These are phyloP conservation scores for Aspergillus tamarii DNA, from an alignment of 2,329 filamentous ascomycete genomes.

Conservation along the genomic window DNA sequence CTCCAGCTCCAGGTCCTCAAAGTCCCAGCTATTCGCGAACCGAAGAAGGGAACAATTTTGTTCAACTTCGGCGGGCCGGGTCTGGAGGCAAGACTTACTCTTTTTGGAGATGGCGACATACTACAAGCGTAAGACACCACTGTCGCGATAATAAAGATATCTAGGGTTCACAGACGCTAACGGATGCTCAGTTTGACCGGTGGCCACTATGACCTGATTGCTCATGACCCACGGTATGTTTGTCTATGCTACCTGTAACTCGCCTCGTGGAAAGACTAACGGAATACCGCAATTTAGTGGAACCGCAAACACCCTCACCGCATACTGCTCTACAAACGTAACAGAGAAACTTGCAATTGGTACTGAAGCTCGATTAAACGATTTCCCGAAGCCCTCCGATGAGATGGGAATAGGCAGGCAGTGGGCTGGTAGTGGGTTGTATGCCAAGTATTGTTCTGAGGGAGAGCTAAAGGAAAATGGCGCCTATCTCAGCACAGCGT, in stretches of 20 bases:
- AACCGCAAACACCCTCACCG: slow-evolving; percentile 6
- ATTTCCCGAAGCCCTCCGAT: neutral
- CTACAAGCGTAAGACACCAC: neutral
- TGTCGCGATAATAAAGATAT: too few relatives aligned
- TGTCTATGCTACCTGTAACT: too few relatives aligned
- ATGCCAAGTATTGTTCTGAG: slow-evolving; percentile 12
- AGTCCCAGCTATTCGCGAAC: neutral
- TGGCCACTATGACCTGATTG: slow-evolving; percentile 4
- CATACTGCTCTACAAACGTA: slow-evolving; percentile 1
- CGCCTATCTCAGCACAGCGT: slow-evolving; percentile 47
- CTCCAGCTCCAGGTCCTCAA: slow-evolving; percentile 6
- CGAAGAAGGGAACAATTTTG: slow-evolving; percentile 4
- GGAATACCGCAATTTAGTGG: neutral
- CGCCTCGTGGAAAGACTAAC: neutral
- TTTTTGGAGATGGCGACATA: neutral
- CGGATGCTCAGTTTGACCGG: neutral
- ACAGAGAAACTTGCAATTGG: neutral
- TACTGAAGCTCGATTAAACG: neutral
- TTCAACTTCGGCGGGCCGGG: slow-evolving; percentile 12
- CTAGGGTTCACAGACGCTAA: neutral
- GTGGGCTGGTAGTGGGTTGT: slow-evolving; percentile 4
- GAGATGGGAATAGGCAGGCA: slow-evolving; percentile 10
- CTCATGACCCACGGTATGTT: slow-evolving; percentile 4
- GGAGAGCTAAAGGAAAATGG: slow-evolving; percentile 32
- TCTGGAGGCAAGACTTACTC: neutral